Evolutionary conservation across 345 rosid species (phyloP).

Genomic region (Punica granatum): DNA sequence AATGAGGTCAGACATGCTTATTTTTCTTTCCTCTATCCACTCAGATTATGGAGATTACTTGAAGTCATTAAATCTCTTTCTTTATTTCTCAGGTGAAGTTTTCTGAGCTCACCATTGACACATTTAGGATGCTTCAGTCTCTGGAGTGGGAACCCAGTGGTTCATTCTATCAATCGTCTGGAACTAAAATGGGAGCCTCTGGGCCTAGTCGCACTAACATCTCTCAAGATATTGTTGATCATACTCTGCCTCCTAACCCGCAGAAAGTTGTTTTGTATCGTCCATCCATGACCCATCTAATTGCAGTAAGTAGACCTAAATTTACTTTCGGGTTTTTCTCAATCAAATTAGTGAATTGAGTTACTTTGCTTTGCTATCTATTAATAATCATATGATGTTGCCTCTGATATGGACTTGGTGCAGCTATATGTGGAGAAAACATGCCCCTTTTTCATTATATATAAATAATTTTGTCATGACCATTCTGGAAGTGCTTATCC

Average conservation of each 20-base stretch:
- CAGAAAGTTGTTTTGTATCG: conserved; percentile 83
- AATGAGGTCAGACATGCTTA: conserved; percentile 60
- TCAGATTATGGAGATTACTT: conserved; percentile 7
- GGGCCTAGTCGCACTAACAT: conserved; percentile 50
- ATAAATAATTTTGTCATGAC: neutral
- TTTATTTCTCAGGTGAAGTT: conserved; percentile 61
- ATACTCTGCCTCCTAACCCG: conserved; percentile 84
- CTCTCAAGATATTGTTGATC: conserved; percentile 70
- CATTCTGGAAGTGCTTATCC: neutral
- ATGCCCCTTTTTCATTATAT: neutral
- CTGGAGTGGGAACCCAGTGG: conserved; percentile 98
- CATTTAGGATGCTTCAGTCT: conserved; percentile 96
- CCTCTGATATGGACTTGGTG: neutral
- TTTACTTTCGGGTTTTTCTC: neutral
- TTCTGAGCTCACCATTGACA: conserved; percentile 90
- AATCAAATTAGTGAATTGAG: neutral
- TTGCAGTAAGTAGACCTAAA: conserved; percentile 60
- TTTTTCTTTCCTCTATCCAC: conserved; percentile 14
- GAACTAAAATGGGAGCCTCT: conserved; percentile 38
- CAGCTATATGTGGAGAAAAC: neutral
- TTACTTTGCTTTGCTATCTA: neutral
- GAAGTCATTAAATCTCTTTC: neutral
- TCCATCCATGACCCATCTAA: conserved; percentile 75
- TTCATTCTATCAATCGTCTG: conserved; percentile 59
- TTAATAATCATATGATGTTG: neutral